Conservation (phyloP, 2,329 filamentous ascomycete genomes). For the Rhinocladiella mackenziei region DNA sequence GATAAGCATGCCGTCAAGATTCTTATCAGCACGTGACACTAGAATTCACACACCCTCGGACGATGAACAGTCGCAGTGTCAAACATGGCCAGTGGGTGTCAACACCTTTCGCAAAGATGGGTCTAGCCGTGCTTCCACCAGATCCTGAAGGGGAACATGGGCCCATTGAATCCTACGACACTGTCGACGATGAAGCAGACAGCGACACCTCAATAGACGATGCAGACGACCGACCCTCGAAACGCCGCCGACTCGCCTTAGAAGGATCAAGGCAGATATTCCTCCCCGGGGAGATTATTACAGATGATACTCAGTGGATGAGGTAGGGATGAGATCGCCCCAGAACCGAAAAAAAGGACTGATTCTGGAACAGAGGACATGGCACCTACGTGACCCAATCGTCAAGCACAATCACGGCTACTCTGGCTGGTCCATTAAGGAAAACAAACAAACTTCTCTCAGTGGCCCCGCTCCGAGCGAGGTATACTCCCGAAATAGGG, state of each 20-base stretch:
- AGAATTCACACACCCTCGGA: not conserved
- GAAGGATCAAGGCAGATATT: conserved; percentile 55
- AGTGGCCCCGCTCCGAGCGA: conserved; percentile 80
- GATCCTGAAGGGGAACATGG: conserved; percentile 37
- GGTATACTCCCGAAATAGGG: conserved; percentile 93
- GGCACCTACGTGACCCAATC: conserved; percentile 64
- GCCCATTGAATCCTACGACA: conserved; percentile 29
- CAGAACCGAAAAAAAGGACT: conserved; percentile 31
- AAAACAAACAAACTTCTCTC: conserved; percentile 97
- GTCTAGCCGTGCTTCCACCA: conserved; percentile 57
- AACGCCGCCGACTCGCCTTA: conserved; percentile 36
- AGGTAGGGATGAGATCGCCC: too few species aligned
- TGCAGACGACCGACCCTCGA: conserved; percentile 42
- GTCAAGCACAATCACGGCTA: conserved; percentile 70
- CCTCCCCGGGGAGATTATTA: conserved; percentile 84
- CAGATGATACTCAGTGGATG: conserved; percentile 96
- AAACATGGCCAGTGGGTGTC: not conserved
- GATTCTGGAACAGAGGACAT: conserved; percentile 63
- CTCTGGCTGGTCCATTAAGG: conserved; percentile 82
- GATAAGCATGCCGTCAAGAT: conserved; percentile 6
- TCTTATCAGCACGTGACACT: conserved; percentile 17
- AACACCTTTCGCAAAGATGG: conserved; percentile 41
- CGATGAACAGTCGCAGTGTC: not conserved
- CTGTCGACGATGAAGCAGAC: conserved; percentile 43
- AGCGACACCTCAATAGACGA: conserved; percentile 47